phyloP scores from a whole-genome alignment of 2,329 filamentous ascomycete species.

The Fusarium brevicatenulatum region DNA sequence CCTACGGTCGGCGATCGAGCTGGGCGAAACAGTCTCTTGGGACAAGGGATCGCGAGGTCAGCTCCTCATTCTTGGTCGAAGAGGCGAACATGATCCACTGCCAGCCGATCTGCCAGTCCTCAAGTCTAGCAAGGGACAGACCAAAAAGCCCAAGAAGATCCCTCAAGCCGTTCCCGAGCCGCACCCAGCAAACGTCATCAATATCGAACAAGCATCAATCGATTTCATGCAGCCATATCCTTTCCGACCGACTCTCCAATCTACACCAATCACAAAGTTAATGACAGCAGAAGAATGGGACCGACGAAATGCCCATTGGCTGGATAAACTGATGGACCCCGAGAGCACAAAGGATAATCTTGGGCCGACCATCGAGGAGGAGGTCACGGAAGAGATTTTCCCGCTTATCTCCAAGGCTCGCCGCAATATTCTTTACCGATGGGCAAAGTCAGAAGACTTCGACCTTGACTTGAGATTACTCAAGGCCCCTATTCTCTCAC shows the following conservation, averaged over 20 bases:
- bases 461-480: rapidly evolving
- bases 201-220: rapidly evolving
- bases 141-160: too few species aligned
- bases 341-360: not conserved
- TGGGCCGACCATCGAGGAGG: not conserved
- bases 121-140: not conserved
- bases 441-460: not conserved
- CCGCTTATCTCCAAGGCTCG: not conserved
- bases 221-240: not conserved
- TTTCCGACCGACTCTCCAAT: not conserved
- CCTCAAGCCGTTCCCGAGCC: rapidly evolving
- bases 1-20: not conserved
- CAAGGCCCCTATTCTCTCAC: rapidly evolving
- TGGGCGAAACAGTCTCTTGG: not conserved
- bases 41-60: not conserved
- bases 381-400: not conserved
- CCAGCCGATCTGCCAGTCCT: not conserved
- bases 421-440: not conserved
- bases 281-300: not conserved
- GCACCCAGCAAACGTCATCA: rapidly evolving
- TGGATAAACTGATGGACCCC: not conserved
- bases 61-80: not conserved
- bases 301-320: not conserved
- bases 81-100: rapidly evolving
- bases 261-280: rapidly evolving